A percentile compares a stretch with the other conserved stretches of the same genome.
These are phyloP conservation scores for Bipolaris sorokiniana DNA, from an alignment of 2,329 filamentous ascomycete species.

Conservation along the genomic window DNA sequence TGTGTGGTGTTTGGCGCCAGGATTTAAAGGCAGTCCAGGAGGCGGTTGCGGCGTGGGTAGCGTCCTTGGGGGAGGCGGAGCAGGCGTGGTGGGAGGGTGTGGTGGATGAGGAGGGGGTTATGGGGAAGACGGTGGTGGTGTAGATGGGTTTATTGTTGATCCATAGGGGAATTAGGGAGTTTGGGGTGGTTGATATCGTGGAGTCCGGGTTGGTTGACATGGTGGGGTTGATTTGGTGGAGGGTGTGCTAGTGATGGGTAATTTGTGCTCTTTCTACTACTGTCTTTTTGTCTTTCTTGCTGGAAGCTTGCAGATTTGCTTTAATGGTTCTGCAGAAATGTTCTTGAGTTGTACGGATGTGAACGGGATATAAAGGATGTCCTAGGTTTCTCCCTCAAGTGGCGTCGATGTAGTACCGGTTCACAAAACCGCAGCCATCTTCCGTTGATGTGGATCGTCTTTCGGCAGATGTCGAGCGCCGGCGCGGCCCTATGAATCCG, in stretches of 20 bases:
- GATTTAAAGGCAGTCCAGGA: slow-evolving; percentile 68
- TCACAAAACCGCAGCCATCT: background rate
- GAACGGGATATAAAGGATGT: background rate
- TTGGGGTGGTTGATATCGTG: slow-evolving; percentile 2
- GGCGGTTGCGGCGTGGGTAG: slow-evolving; percentile 61
- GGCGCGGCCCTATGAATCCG: background rate
- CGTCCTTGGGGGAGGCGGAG: slow-evolving; percentile 60
- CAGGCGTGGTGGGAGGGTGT: slow-evolving; percentile 61
- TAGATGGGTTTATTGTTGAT: slow-evolving; percentile 53
- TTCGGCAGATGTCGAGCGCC: slow-evolving; percentile 9
- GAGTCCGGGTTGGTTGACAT: background rate
- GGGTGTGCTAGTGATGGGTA: background rate
- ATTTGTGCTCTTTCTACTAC: background rate
- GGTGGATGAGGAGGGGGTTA: slow-evolving; percentile 61
- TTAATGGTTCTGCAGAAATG: background rate
- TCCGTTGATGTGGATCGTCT: slow-evolving; percentile 3
- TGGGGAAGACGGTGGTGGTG: slow-evolving; percentile 53
- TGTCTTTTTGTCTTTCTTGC: too few species aligned
- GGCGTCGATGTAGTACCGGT: slow-evolving; percentile 1
- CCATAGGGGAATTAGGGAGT: slow-evolving; percentile 48
- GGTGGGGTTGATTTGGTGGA: background rate
- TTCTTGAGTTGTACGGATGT: background rate
- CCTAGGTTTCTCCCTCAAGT: background rate
- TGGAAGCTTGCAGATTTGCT: background rate
- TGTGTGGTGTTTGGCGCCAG: slow-evolving; percentile 69